Percentiles rank a stretch among this genome's conserved stretches.
phyloP scores from a whole-genome alignment of 192 early-diverging fungal genomes.

The Gryganskiella cystojenkinii region DNA sequence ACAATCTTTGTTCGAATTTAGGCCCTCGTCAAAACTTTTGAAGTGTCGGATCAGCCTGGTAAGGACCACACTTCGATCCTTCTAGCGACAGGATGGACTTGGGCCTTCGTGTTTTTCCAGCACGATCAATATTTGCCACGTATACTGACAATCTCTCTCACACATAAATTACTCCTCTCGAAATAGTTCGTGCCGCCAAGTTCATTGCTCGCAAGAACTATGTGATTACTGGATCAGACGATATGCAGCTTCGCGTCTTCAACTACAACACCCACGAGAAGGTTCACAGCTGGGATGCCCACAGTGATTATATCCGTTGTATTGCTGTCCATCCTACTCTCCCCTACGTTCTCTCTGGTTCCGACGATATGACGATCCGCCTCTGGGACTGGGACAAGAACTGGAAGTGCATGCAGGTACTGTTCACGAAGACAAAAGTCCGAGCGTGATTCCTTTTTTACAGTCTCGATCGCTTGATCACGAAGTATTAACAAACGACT shows the following conservation, averaged over 20 bases:
- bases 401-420: slow-evolving; percentile 95
- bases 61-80: slow-evolving; percentile 13
- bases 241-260: slow-evolving; percentile 97
- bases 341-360: slow-evolving; percentile 91
- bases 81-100: not conserved
- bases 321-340: slow-evolving; percentile 97
- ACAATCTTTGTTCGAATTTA: slow-evolving; percentile 40
- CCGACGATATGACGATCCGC: slow-evolving; percentile 98
- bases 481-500: no score
- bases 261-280: slow-evolving; percentile 99
- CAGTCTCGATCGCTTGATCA: no score
- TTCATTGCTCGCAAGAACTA: slow-evolving; percentile 99
- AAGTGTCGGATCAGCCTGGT: slow-evolving; percentile 94
- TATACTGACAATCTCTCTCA: no score
- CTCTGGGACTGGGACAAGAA: slow-evolving; percentile 99
- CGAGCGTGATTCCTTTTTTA: no score
- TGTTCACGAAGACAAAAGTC: not conserved
- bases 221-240: slow-evolving; percentile 97
- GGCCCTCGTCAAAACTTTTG: slow-evolving; percentile 96
- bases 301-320: slow-evolving; percentile 96
- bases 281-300: slow-evolving; percentile 94
- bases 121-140: not conserved
- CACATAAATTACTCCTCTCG: not conserved
- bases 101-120: not conserved
- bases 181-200: slow-evolving; percentile 93